These are phyloP conservation scores for Bremia lactucae DNA, from an alignment of 352 stramenopile species.

Conservation along the genomic window DNA sequence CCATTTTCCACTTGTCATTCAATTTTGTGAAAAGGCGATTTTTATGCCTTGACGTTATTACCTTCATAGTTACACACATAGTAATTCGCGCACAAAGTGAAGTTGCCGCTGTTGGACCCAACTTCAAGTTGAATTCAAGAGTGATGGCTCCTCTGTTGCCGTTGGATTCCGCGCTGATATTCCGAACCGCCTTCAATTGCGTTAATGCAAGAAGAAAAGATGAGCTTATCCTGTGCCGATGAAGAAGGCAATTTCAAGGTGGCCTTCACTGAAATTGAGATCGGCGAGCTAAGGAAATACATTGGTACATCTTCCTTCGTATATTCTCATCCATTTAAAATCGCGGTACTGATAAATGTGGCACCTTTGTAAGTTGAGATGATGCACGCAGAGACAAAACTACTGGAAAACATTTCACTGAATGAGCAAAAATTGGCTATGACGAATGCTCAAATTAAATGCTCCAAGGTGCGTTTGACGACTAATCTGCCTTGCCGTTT, in stretches of 20 bases:
- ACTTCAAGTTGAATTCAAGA: constrained; percentile 18
- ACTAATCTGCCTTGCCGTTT: too few relatives aligned
- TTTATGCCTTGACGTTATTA: too few relatives aligned
- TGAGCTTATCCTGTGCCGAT: neutral
- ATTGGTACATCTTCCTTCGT: constrained; percentile 29
- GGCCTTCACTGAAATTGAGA: constrained; percentile 25
- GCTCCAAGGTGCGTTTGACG: constrained; percentile 44
- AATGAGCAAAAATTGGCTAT: constrained; percentile 39
- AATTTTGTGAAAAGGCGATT: too few relatives aligned
- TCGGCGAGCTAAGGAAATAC: constrained; percentile 52
- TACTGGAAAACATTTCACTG: constrained; percentile 57
- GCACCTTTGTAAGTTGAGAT: too few relatives aligned
- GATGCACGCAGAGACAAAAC: constrained; percentile 69
- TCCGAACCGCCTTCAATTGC: constrained; percentile 14
- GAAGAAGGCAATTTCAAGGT: neutral
- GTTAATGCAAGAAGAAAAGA: constrained; percentile 10
- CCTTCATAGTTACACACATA: too few relatives aligned
- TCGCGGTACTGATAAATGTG: too few relatives aligned
- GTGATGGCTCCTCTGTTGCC: constrained; percentile 26
- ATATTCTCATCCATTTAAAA: too few relatives aligned
- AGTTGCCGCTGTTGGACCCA: constrained; percentile 3
- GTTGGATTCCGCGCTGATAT: constrained; percentile 15
- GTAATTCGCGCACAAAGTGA: too few relatives aligned
- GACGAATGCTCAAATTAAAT: constrained; percentile 35
- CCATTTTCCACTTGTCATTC: constrained; percentile 25